Conservation (phyloP, 2,329 filamentous ascomycete species). For the Xylaria sp. region DNA sequence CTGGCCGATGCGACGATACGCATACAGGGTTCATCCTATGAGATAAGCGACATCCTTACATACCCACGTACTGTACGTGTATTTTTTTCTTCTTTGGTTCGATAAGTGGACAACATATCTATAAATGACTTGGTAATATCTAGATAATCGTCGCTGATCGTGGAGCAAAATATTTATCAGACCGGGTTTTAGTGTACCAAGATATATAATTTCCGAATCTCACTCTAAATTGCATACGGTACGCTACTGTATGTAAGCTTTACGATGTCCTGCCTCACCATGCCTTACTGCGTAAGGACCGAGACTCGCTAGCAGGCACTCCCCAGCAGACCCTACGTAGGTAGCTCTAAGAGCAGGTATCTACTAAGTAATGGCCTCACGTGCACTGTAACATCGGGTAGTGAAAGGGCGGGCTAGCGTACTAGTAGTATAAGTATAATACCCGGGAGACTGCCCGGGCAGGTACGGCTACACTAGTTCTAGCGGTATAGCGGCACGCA, state of each 20-base stretch:
- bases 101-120: background rate
- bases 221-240: background rate
- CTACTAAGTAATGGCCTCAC: too few relatives aligned
- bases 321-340: too few relatives aligned
- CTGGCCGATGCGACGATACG: conserved; percentile 7
- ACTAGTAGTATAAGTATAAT: too few relatives aligned
- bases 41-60: conserved; percentile 25
- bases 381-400: background rate
- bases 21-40: conserved; percentile 26
- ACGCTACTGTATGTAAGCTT: background rate
- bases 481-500: background rate
- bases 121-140: background rate
- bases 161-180: conserved; percentile 9
- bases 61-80: background rate
- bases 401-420: background rate
- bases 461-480: background rate
- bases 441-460: background rate
- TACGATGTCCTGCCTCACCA: background rate
- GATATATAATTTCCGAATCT: conserved; percentile 12
- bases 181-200: background rate
- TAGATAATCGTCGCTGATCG: conserved; percentile 4
- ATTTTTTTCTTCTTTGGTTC: background rate
- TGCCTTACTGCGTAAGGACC: too few relatives aligned
- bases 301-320: too few relatives aligned
- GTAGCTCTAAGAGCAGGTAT: too few relatives aligned